Evolutionary conservation across 148 eudicot genomes (phyloP).

Genomic region (Chenopodium suecicum): DNA sequence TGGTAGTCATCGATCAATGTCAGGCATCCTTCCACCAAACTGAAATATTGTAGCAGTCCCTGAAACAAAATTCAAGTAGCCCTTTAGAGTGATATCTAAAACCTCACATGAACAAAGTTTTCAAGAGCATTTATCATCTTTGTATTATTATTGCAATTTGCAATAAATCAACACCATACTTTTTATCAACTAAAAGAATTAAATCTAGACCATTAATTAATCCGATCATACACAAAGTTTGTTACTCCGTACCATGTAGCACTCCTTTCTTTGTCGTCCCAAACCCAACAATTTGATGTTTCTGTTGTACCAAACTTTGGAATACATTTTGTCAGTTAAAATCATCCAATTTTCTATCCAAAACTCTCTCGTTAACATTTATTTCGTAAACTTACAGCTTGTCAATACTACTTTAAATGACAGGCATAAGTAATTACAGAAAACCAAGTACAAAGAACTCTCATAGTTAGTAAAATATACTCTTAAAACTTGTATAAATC

Average conservation of each 20-base stretch:
- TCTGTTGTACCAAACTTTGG: constrained; percentile 6
- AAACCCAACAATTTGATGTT: neutral
- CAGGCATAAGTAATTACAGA: too few species aligned
- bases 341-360: neutral
- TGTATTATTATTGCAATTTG: neutral
- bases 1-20: constrained; percentile 65
- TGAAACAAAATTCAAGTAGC: constrained; percentile 26
- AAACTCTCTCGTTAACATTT: neutral
- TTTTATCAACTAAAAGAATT: neutral
- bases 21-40: constrained; percentile 81
- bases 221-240: constrained; percentile 6
- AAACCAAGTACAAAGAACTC: too few species aligned
- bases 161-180: neutral
- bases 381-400: too few species aligned
- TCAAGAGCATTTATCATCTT: too few species aligned
- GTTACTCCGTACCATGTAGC: neutral
- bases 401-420: too few species aligned
- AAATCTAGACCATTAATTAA: neutral
- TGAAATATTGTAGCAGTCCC: constrained; percentile 92
- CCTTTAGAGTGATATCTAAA: neutral
- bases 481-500: too few species aligned
- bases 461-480: too few species aligned
- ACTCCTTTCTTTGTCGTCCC: neutral
- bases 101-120: neutral
- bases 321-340: neutral